Conservation (phyloP, 495 filamentous ascomycete genomes). For the Penicillium cinerascens region DNA sequence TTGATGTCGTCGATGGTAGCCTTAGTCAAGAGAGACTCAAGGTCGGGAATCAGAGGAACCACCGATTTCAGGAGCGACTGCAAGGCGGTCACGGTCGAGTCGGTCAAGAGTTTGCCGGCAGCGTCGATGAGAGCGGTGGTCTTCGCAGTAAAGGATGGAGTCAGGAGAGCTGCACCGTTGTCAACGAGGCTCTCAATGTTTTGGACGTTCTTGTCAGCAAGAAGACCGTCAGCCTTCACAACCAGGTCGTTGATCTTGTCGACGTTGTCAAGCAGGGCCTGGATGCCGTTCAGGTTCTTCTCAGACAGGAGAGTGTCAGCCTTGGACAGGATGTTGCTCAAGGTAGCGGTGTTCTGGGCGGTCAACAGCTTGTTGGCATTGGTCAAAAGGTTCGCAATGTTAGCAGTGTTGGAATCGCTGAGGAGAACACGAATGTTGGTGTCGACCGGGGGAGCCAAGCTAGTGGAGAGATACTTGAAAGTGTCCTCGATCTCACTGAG, state of each 20-base stretch:
- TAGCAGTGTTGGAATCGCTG: constrained; percentile 19
- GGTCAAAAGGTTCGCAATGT: constrained; percentile 22
- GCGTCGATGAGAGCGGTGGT: constrained; percentile 14
- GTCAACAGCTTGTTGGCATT: constrained; percentile 31
- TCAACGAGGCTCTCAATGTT: constrained; percentile 35
- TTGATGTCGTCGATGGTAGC: constrained; percentile 34
- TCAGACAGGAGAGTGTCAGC: constrained; percentile 28
- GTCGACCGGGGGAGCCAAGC: constrained; percentile 36
- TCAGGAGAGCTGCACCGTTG: constrained; percentile 37
- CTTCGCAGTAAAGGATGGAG: constrained; percentile 24
- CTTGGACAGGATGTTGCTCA: constrained; percentile 28
- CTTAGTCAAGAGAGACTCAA: constrained; percentile 25
- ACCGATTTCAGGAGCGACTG: constrained; percentile 13
- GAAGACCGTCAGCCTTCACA: constrained; percentile 28
- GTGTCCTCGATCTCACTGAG: constrained; percentile 29
- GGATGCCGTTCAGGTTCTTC: constrained; percentile 37
- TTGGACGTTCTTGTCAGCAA: constrained; percentile 27
- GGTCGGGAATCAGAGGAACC: constrained; percentile 21
- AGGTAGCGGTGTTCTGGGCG: constrained; percentile 33
- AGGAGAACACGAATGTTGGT: constrained; percentile 41
- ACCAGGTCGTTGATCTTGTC: constrained; percentile 36
- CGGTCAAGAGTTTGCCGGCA: constrained; percentile 12
- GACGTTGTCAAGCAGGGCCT: constrained; percentile 37
- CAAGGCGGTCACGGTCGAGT: constrained; percentile 6
- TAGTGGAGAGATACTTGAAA: constrained; percentile 34